These are phyloP conservation scores for Paraphoma sp. DNA, from an alignment of 2,329 filamentous ascomycete genomes.

Conservation along the genomic window DNA sequence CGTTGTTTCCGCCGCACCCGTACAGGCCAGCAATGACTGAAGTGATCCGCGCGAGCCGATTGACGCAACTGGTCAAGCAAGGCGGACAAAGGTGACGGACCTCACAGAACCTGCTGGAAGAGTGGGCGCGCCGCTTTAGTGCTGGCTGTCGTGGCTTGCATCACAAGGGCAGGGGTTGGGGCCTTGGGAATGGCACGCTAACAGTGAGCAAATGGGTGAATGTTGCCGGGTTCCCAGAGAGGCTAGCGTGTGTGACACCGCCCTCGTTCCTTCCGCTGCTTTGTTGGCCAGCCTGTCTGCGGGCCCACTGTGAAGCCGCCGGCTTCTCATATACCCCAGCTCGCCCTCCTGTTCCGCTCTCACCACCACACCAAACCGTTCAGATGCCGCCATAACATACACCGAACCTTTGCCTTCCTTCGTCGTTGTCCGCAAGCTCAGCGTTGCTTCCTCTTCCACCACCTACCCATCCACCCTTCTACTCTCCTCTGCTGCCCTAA, in stretches of 20 bases:
- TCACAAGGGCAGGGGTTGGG: conserved; percentile 10
- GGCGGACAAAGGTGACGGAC: conserved; percentile 4
- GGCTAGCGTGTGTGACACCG: conserved; percentile 17
- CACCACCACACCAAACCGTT: conserved; percentile 30
- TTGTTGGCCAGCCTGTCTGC: conserved; percentile 5
- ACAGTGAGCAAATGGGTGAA: not conserved
- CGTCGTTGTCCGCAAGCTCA: conserved; percentile 37
- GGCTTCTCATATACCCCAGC: conserved; percentile 17
- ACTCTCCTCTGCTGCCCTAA: conserved; percentile 19
- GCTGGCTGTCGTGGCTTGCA: conserved; percentile 13
- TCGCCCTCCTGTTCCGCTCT: conserved; percentile 25
- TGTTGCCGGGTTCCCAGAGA: not conserved
- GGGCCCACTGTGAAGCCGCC: conserved; percentile 7
- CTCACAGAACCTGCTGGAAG: conserved; percentile 12
- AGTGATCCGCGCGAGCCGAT: not conserved
- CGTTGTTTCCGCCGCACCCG: not conserved
- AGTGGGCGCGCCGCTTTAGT: conserved; percentile 24
- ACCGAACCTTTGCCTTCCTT: conserved; percentile 20
- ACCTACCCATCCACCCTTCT: conserved; percentile 7
- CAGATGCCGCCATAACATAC: conserved; percentile 39
- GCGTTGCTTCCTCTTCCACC: conserved; percentile 25
- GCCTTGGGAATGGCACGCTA: not conserved
- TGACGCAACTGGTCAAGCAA: conserved; percentile 14
- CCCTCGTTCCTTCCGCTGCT: conserved; percentile 3
- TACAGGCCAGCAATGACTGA: not conserved